These are phyloP conservation scores for Cryphonectria radicalis DNA, from an alignment of 2,329 filamentous ascomycete genomes.

Conservation along the genomic window DNA sequence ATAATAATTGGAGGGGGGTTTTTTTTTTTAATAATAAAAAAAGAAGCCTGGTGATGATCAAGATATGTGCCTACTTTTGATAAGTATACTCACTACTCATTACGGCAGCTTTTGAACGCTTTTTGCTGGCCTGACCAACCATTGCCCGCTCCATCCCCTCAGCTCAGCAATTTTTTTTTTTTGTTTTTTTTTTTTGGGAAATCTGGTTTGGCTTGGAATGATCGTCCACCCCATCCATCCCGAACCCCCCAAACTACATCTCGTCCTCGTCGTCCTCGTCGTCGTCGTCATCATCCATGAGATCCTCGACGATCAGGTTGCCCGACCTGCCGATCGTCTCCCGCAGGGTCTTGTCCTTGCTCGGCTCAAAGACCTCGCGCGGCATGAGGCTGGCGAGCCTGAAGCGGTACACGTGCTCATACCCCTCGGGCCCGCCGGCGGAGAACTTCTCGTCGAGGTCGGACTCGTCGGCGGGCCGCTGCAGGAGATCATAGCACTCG, in stretches of 20 bases:
- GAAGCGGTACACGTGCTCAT: constrained; percentile 84
- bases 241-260: neutral
- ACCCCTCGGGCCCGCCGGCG: constrained; percentile 63
- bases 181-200: too few species aligned
- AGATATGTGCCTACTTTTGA: too few species aligned
- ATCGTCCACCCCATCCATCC: too few species aligned
- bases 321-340: constrained; percentile 80
- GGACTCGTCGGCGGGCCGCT: constrained; percentile 40
- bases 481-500: constrained; percentile 78
- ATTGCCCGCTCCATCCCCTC: too few species aligned
- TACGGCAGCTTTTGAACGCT: too few species aligned
- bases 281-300: constrained; percentile 34
- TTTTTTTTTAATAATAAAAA: too few species aligned
- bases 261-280: constrained; percentile 27
- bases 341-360: constrained; percentile 66
- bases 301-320: constrained; percentile 83
- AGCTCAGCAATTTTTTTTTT: too few species aligned
- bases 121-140: too few species aligned
- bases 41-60: too few species aligned
- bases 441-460: constrained; percentile 39
- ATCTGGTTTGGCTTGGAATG: too few species aligned
- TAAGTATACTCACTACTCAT: too few species aligned
- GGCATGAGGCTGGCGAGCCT: constrained; percentile 85
- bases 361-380: constrained; percentile 76
- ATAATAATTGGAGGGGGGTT: too few species aligned